A percentile compares a stretch with the other conserved stretches of the same genome.
Conservation (phyloP, 495 filamentous ascomycete species). For the Cercophora newfieldiana region DNA sequence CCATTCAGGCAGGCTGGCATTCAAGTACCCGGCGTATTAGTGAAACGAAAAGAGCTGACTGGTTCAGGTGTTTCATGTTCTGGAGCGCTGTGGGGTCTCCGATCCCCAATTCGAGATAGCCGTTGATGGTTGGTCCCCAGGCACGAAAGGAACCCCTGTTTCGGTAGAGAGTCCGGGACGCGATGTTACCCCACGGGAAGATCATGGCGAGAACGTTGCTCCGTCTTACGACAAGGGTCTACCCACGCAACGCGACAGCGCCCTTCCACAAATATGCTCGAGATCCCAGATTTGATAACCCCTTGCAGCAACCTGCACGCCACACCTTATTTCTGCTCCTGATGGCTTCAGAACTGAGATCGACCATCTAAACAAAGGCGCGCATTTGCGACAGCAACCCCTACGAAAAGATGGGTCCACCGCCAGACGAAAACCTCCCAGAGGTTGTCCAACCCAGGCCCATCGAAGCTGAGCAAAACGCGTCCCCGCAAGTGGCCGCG, state of each 20-base stretch:
- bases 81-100: too few relatives aligned
- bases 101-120: too few relatives aligned
- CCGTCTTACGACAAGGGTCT: neutral
- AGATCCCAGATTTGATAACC: neutral
- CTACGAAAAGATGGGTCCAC: neutral
- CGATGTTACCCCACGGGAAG: too few relatives aligned
- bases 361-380: neutral
- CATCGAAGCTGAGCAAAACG: slow-evolving; percentile 17
- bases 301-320: neutral
- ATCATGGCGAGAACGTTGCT: too few relatives aligned
- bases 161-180: too few relatives aligned
- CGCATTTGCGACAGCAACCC: neutral
- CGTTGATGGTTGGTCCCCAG: too few relatives aligned
- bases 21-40: too few relatives aligned
- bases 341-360: neutral
- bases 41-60: too few relatives aligned
- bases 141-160: too few relatives aligned
- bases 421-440: slow-evolving; percentile 28
- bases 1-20: too few relatives aligned
- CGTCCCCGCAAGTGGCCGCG: slow-evolving; percentile 21
- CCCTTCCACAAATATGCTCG: neutral
- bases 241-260: neutral
- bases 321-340: neutral
- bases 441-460: slow-evolving; percentile 25
- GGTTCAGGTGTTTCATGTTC: too few relatives aligned